A percentile compares a stretch with the other conserved stretches of the same genome.
phyloP scores from a whole-genome alignment of 2,329 filamentous ascomycete species.

The Ceratocystis diversiconidia region DNA sequence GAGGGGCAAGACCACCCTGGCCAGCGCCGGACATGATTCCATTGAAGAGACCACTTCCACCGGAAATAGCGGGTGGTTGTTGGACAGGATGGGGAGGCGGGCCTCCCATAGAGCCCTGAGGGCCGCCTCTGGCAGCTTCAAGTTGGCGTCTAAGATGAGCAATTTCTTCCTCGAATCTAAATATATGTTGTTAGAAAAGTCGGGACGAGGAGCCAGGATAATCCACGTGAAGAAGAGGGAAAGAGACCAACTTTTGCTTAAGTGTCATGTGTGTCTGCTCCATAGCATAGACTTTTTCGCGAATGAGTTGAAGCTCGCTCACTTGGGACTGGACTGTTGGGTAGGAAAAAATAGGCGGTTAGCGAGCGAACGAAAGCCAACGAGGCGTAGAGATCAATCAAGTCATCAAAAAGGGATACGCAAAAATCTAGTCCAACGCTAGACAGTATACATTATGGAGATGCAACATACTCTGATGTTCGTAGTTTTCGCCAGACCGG shows the following conservation, averaged over 20 bases:
- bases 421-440: neutral
- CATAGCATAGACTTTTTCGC: constrained; percentile 83
- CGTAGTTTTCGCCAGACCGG: constrained; percentile 70
- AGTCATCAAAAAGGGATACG: neutral
- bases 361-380: constrained; percentile 20
- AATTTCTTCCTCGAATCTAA: constrained; percentile 87
- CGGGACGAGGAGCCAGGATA: neutral
- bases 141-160: constrained; percentile 75
- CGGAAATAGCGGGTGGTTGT: constrained; percentile 75
- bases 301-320: constrained; percentile 86
- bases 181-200: neutral
- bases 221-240: neutral
- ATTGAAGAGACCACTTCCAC: constrained; percentile 85
- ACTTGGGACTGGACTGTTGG: constrained; percentile 70
- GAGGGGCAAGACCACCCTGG: constrained; percentile 72
- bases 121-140: constrained; percentile 52
- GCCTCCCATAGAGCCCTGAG: constrained; percentile 46
- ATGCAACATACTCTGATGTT: constrained; percentile 71
- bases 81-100: constrained; percentile 65
- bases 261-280: constrained; percentile 79
- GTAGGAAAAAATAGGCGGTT: constrained; percentile 15
- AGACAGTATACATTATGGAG: constrained; percentile 4
- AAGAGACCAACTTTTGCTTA: constrained; percentile 60
- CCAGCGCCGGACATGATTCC: constrained; percentile 87
- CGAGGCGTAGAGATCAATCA: constrained; percentile 7